Conservation (phyloP, 306 rosid species). For the Geum urbanum region DNA sequence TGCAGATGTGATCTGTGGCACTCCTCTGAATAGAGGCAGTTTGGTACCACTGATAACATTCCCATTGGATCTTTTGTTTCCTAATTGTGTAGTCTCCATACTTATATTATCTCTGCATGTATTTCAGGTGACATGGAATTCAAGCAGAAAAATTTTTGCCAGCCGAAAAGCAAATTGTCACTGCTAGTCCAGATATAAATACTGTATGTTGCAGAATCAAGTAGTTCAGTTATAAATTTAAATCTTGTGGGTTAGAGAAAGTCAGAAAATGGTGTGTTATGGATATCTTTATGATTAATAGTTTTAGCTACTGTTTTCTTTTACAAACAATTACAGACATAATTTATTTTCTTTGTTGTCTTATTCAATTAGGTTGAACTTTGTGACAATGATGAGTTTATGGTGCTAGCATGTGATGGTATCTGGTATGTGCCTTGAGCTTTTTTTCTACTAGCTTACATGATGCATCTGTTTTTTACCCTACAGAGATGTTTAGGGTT, state of each 20-base stretch:
- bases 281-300: neutral
- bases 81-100: slow-evolving; percentile 12
- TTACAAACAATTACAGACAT: neutral
- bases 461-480: too few species aligned
- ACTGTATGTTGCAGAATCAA: slow-evolving; percentile 47
- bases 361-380: slow-evolving; percentile 96
- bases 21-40: slow-evolving; percentile 4
- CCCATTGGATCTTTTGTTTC: neutral
- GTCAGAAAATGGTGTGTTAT: neutral
- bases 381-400: slow-evolving; percentile 81
- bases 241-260: too few species aligned
- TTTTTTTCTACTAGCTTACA: slow-evolving; percentile 9
- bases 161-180: slow-evolving; percentile 73
- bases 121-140: slow-evolving; percentile 93
- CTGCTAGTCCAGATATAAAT: slow-evolving; percentile 89
- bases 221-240: neutral
- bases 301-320: neutral
- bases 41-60: neutral
- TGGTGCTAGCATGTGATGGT: slow-evolving; percentile 82
- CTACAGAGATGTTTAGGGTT: too few species aligned
- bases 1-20: slow-evolving; percentile 11
- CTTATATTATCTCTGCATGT: slow-evolving; percentile 28
- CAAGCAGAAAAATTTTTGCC: slow-evolving; percentile 86
- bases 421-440: slow-evolving; percentile 62
- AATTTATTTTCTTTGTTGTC: neutral